Evolutionary conservation across 129 eudicot genomes (phyloP).

Genomic region (Mikania micrantha): DNA sequence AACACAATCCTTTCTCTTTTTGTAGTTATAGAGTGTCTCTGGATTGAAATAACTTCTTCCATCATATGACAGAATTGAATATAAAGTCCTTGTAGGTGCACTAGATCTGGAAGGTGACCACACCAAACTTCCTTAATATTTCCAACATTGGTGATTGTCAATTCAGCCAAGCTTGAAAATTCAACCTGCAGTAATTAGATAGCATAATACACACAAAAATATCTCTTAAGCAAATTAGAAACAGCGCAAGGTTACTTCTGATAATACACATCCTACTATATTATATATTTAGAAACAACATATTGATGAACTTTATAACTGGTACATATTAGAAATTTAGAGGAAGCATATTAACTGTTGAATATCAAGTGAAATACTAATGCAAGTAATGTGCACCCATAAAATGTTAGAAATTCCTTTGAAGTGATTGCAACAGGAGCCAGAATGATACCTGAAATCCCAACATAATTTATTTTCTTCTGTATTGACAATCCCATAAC

Average conservation of each 20-base stretch:
- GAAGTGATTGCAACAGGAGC: too few species aligned
- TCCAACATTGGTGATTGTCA: constrained; percentile 21
- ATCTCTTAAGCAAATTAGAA: not conserved
- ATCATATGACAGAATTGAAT: constrained; percentile 31
- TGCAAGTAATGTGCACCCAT: too few species aligned
- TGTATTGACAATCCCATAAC: too few species aligned
- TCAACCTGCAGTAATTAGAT: constrained; percentile 18
- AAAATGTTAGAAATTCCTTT: too few species aligned
- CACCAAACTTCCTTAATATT: constrained; percentile 32
- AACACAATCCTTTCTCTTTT: constrained; percentile 26
- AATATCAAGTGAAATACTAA: too few species aligned
- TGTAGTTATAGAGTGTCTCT: constrained; percentile 24
- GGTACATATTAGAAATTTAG: too few species aligned
- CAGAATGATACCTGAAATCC: too few species aligned
- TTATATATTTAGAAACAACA: too few species aligned
- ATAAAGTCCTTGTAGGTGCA: constrained; percentile 29
- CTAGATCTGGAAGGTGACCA: constrained; percentile 32
- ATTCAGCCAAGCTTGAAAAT: constrained; percentile 31
- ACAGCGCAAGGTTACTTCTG: not conserved
- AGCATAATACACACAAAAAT: constrained; percentile 11
- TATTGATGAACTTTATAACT: too few species aligned
- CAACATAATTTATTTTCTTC: too few species aligned
- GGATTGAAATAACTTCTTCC: constrained; percentile 30
- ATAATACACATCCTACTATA: too few species aligned
- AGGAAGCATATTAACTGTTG: too few species aligned